Percentiles rank a stretch among this genome's conserved stretches.
Conservation (phyloP, 495 filamentous ascomycete species). For the Podospora anserina region DNA sequence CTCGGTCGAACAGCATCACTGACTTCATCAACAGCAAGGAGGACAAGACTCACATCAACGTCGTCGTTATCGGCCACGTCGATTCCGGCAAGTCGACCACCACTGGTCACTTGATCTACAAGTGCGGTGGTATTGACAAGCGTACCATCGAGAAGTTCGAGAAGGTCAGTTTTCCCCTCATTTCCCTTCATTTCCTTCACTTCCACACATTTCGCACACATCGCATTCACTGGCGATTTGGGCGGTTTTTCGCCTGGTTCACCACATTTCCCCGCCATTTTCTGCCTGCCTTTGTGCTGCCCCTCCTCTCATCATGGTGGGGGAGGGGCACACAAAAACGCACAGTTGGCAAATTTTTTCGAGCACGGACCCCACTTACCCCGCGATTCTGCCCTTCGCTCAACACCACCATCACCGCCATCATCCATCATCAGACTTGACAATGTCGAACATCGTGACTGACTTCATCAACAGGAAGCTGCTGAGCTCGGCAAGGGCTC, state of each 20-base stretch:
- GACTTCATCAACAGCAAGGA: slow-evolving; percentile 64
- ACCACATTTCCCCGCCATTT: slow-evolving; percentile 17
- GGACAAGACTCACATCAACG: slow-evolving; percentile 82
- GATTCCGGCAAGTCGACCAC: slow-evolving; percentile 99
- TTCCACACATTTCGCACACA: slow-evolving; percentile 8
- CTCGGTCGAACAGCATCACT: slow-evolving; percentile 16
- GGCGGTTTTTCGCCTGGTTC: slow-evolving; percentile 16
- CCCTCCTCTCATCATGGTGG: slow-evolving; percentile 24
- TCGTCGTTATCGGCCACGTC: slow-evolving; percentile 99
- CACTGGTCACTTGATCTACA: slow-evolving; percentile 96
- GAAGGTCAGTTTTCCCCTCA: slow-evolving; percentile 67
- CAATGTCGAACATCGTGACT: slow-evolving; percentile 20
- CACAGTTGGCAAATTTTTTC: slow-evolving; percentile 23
- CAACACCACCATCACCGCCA: slow-evolving; percentile 6
- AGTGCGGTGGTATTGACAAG: slow-evolving; percentile 99
- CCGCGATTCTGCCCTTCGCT: slow-evolving; percentile 11
- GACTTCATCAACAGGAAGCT: slow-evolving; percentile 69
- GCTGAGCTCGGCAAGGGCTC: slow-evolving; percentile 99
- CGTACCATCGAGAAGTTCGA: slow-evolving; percentile 99
- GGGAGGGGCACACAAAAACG: slow-evolving; percentile 33
- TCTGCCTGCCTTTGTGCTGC: slow-evolving; percentile 28
- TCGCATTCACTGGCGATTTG: slow-evolving; percentile 10
- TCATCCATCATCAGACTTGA: background rate
- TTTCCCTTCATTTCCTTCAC: slow-evolving; percentile 6
- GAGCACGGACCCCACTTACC: slow-evolving; percentile 34